Conservation (phyloP, 2,329 filamentous ascomycete genomes). For the Penicillium fuscoglaucum region DNA sequence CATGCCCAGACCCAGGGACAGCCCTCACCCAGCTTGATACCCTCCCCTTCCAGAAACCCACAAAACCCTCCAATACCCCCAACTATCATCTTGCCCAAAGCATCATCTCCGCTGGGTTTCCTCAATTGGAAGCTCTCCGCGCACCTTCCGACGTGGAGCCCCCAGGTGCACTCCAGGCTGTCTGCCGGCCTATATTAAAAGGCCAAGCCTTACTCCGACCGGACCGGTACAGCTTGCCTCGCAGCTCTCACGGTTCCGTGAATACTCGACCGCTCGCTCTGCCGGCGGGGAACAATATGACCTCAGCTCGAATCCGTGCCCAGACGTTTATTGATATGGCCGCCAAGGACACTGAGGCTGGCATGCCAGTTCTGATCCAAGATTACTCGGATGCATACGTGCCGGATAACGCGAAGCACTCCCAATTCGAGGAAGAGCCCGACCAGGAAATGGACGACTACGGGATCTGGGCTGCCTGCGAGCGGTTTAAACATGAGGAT, state of each 20-base stretch:
- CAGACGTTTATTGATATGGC: constrained; percentile 49
- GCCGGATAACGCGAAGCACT: constrained; percentile 35
- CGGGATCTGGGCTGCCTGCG: constrained; percentile 30
- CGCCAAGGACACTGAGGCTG: constrained; percentile 42
- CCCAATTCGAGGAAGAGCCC: constrained; percentile 32
- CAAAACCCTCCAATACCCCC: constrained; percentile 37
- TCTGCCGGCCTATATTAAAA: constrained; percentile 43
- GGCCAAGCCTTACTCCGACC: constrained; percentile 42
- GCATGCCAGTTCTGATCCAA: constrained; percentile 43
- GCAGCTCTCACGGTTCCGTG: constrained; percentile 46
- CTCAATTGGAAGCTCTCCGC: constrained; percentile 41
- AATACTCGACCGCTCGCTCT: constrained; percentile 43
- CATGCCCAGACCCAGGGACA: constrained; percentile 39
- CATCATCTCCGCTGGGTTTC: constrained; percentile 46
- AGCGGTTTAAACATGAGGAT: constrained; percentile 25
- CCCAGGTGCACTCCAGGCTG: constrained; percentile 45
- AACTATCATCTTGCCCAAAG: constrained; percentile 48
- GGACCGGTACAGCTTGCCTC: constrained; percentile 44
- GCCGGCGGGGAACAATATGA: constrained; percentile 46
- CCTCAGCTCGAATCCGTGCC: constrained; percentile 46
- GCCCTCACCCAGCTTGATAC: constrained; percentile 42
- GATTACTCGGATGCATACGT: constrained; percentile 43
- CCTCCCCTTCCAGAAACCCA: constrained; percentile 38
- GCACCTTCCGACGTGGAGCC: constrained; percentile 48
- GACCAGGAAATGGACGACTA: constrained; percentile 39